Evolutionary conservation across 1,284 basidiomycete species (phyloP).

Genomic region (Cutaneotrichosporon mucoides): DNA sequence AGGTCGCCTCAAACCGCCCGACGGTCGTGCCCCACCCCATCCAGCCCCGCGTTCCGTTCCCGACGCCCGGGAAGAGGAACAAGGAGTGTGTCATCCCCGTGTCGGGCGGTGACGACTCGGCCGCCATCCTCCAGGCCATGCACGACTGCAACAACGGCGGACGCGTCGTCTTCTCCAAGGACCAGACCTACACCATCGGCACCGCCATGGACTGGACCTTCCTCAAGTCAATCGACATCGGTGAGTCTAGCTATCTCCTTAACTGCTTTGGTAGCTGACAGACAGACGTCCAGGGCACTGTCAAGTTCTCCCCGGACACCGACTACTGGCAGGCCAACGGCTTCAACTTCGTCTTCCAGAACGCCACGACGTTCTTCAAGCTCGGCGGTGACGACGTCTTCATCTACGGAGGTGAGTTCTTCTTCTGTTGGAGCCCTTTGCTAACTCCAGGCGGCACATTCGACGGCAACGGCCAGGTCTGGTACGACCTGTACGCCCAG

Average conservation of each 20-base stretch:
- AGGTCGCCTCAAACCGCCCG: not conserved
- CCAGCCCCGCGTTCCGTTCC: not conserved
- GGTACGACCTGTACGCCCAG: constrained; percentile 55
- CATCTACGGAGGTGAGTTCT: constrained; percentile 48
- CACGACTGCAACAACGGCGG: constrained; percentile 2
- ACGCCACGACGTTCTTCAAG: constrained; percentile 2
- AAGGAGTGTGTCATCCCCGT: not conserved
- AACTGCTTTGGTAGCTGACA: not conserved
- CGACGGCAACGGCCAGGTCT: constrained; percentile 48
- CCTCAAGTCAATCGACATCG: not conserved
- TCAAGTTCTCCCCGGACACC: constrained; percentile 6
- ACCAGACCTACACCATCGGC: constrained; percentile 1
- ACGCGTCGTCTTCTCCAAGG: not conserved
- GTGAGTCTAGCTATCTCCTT: not conserved
- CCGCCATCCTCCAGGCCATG: not conserved
- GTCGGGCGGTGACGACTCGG: not conserved
- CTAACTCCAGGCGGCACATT: constrained; percentile 17
- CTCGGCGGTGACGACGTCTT: constrained; percentile 55
- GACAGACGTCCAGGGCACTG: constrained; percentile 2
- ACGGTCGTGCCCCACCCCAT: not conserved
- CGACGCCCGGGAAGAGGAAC: not conserved
- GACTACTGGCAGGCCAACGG: constrained; percentile 3
- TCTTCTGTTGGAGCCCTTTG: not conserved
- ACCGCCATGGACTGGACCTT: constrained; percentile 5
- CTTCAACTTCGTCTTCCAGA: constrained; percentile 4